phyloP scores from a whole-genome alignment of 2,329 filamentous ascomycete species.

The Chaetomiaceae sp. region DNA sequence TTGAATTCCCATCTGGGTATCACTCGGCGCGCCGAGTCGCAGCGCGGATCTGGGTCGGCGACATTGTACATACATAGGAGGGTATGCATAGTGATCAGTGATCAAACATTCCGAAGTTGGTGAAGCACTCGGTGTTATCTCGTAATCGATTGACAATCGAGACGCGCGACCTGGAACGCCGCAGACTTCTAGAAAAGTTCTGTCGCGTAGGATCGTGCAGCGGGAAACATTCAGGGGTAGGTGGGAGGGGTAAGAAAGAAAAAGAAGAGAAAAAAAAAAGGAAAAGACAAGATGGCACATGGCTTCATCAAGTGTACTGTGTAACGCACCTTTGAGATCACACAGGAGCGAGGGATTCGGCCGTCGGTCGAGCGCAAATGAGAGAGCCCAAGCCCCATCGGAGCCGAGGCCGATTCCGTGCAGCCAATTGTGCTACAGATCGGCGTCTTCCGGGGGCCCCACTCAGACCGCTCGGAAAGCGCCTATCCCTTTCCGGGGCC shows the following conservation, averaged over 20 bases:
- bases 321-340: background rate
- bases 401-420: constrained; percentile 12
- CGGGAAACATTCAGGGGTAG: background rate
- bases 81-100: background rate
- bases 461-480: background rate
- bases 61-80: background rate
- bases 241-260: too few relatives aligned
- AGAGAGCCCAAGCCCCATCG: too few relatives aligned
- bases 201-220: background rate
- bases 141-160: background rate
- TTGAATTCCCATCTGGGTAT: background rate
- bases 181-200: background rate
- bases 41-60: background rate
- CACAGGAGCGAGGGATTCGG: background rate
- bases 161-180: background rate
- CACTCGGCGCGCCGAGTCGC: background rate
- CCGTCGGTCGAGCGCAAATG: background rate
- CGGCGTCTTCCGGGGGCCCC: constrained; percentile 10
- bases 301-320: background rate
- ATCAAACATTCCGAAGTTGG: background rate
- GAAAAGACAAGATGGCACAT: background rate
- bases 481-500: too few relatives aligned
- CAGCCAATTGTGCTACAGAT: background rate
- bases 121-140: background rate
- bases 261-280: too few relatives aligned